phyloP scores from a whole-genome alignment of 2,329 filamentous ascomycete genomes.

The Didymellaceae sp. region DNA sequence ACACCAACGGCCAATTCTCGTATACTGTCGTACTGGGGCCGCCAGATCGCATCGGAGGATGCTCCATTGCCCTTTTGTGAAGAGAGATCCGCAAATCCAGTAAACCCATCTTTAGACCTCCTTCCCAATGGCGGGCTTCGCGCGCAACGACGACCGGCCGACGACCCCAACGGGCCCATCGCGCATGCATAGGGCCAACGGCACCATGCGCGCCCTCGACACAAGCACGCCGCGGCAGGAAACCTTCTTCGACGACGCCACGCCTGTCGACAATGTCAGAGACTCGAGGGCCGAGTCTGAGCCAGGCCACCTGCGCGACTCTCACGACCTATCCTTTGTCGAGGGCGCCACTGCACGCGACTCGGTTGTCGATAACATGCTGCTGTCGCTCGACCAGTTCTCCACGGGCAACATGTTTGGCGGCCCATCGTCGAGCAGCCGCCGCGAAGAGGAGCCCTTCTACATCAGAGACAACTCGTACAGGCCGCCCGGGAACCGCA shows the following conservation, averaged over 20 bases:
- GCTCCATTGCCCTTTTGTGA: conserved; percentile 30
- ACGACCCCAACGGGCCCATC: conserved; percentile 40
- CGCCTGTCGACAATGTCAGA: conserved; percentile 38
- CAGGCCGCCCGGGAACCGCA: conserved; percentile 49
- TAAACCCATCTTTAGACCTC: conserved; percentile 21
- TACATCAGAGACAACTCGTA: conserved; percentile 45
- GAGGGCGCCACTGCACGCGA: conserved; percentile 73
- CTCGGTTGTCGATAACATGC: conserved; percentile 94
- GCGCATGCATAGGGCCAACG: conserved; percentile 29
- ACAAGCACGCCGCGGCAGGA: conserved; percentile 37
- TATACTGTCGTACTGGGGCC: conserved; percentile 17
- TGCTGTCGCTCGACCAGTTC: conserved; percentile 83
- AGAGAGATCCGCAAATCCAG: conserved; percentile 23
- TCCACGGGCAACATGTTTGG: conserved; percentile 30
- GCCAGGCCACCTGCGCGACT: conserved; percentile 58
- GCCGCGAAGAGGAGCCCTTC: conserved; percentile 44
- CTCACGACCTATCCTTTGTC: conserved; percentile 85
- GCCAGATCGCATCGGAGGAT: conserved; percentile 34
- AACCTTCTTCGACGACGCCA: conserved; percentile 48
- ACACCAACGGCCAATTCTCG: conserved; percentile 15
- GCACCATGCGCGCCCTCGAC: conserved; percentile 40
- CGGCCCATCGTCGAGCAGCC: conserved; percentile 13
- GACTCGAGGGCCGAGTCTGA: conserved; percentile 22
- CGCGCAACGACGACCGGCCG: conserved; percentile 32
- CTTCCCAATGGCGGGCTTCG: conserved; percentile 34